Percentiles rank a stretch among this genome's conserved stretches.
These are phyloP conservation scores for Erigeron philadelphicus DNA, from an alignment of 140 eudicot species.

Conservation along the genomic window DNA sequence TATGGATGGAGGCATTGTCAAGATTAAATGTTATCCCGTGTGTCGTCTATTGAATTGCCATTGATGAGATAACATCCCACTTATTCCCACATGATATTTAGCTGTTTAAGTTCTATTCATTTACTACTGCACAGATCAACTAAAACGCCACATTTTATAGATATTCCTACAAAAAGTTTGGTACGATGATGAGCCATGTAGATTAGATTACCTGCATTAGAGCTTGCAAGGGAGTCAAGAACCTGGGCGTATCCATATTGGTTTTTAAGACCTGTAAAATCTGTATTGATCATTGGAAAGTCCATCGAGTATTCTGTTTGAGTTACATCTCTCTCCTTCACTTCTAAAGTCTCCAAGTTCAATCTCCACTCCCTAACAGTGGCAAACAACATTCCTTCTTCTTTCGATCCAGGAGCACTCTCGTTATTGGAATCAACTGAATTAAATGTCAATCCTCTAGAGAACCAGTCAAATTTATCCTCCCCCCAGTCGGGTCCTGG, in stretches of 20 bases:
- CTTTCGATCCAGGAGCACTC: neutral
- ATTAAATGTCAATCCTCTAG: conserved; percentile 30
- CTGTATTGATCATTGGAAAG: conserved; percentile 32
- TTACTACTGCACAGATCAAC: no score
- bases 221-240: conserved; percentile 32
- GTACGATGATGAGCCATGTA: neutral
- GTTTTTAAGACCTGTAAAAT: conserved; percentile 27
- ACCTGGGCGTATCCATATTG: conserved; percentile 33
- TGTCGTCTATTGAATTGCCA: neutral
- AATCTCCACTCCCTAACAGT: conserved; percentile 35
- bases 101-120: no score
- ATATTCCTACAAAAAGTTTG: no score
- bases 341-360: conserved; percentile 30
- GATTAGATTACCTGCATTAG: conserved; percentile 25
- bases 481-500: conserved; percentile 37
- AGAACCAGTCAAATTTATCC: conserved; percentile 34
- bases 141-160: no score
- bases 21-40: no score
- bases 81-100: no score
- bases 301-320: conserved; percentile 30
- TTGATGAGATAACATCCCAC: no score
- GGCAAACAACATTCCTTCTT: conserved; percentile 29
- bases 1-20: neutral
- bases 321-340: conserved; percentile 27
- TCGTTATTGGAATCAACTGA: neutral